These are phyloP conservation scores for Musa troglodytarum DNA, from an alignment of 176 grass and related monocot genomes.

Conservation along the genomic window DNA sequence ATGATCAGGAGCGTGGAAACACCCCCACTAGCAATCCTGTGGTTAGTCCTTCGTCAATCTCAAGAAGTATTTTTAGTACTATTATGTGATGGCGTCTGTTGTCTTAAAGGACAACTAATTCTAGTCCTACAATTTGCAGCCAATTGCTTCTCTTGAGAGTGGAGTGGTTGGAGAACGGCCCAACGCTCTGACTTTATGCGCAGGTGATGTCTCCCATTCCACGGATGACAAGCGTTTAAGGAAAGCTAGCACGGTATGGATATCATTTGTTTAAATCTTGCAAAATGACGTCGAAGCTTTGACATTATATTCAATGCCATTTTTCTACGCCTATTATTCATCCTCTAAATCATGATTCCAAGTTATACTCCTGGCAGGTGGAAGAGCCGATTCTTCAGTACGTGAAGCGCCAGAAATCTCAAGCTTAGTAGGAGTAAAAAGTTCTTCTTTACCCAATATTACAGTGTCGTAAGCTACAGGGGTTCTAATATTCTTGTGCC, in stretches of 20 bases:
- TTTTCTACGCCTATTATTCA: not conserved
- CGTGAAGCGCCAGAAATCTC: slow-evolving; percentile 56
- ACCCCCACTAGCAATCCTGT: slow-evolving; percentile 54
- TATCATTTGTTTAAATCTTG: not conserved
- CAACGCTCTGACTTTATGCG: slow-evolving; percentile 16
- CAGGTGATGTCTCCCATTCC: slow-evolving; percentile 26
- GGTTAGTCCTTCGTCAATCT: slow-evolving; percentile 24
- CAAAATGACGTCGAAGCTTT: not conserved
- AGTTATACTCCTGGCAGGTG: slow-evolving; percentile 32
- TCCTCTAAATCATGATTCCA: slow-evolving; percentile 4
- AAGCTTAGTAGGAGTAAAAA: slow-evolving; percentile 19
- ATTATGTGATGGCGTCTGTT: not conserved
- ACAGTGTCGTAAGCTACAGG: no score
- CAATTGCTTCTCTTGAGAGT: slow-evolving; percentile 68
- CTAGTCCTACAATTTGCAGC: slow-evolving; percentile 21
- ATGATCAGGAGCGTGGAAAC: slow-evolving; percentile 45
- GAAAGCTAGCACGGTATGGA: slow-evolving; percentile 73
- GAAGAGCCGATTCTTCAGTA: slow-evolving; percentile 71
- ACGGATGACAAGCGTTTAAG: slow-evolving; percentile 55
- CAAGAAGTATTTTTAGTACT: not conserved
- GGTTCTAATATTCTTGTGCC: no score
- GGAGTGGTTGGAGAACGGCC: slow-evolving; percentile 53
- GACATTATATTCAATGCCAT: not conserved
- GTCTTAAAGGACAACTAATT: not conserved
- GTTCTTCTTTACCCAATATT: no score